phyloP scores from a whole-genome alignment of 2,329 filamentous ascomycete species.

The Coccinonectria pachysandricola region DNA sequence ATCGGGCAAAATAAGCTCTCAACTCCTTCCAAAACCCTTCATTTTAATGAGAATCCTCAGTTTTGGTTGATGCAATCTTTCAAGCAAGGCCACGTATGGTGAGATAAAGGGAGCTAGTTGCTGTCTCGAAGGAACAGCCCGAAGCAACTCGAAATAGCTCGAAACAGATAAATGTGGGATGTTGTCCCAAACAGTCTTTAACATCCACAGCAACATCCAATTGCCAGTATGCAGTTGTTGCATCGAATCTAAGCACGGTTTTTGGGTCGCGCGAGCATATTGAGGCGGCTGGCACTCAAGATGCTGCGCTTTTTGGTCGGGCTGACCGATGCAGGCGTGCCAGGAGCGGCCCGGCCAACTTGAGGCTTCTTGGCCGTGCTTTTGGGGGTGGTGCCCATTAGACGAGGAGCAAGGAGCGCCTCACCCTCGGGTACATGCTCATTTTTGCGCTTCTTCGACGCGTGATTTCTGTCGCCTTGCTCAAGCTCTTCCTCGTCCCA shows the following conservation, averaged over 20 bases:
- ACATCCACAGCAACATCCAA: conserved; percentile 1
- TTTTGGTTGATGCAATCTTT: too few species aligned
- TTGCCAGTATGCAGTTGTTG: conserved; percentile 1
- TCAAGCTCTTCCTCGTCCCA: conserved; percentile 47
- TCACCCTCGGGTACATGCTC: conserved; percentile 39
- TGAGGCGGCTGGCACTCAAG: conserved; percentile 48
- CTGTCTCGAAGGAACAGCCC: too few species aligned
- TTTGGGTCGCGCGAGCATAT: conserved; percentile 53
- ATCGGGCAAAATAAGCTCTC: too few species aligned
- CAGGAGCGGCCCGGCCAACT: conserved; percentile 14
- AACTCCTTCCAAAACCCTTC: too few species aligned
- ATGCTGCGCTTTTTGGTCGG: conserved; percentile 42
- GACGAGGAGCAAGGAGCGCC: conserved; percentile 40
- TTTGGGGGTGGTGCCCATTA: conserved; percentile 26
- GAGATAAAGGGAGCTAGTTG: too few species aligned
- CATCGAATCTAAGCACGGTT: conserved; percentile 32
- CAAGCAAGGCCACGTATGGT: too few species aligned
- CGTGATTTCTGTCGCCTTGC: conserved; percentile 36
- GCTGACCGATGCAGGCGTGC: conserved; percentile 24
- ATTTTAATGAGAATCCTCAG: too few species aligned
- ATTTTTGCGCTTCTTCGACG: conserved; percentile 49
- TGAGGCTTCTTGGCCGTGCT: conserved; percentile 26
- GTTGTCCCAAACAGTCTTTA: too few species aligned
- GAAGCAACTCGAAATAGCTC: too few species aligned
- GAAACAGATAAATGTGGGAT: too few species aligned